These are phyloP conservation scores for Phytophthora parvispora DNA, from an alignment of 352 stramenopile genomes.

Conservation along the genomic window DNA sequence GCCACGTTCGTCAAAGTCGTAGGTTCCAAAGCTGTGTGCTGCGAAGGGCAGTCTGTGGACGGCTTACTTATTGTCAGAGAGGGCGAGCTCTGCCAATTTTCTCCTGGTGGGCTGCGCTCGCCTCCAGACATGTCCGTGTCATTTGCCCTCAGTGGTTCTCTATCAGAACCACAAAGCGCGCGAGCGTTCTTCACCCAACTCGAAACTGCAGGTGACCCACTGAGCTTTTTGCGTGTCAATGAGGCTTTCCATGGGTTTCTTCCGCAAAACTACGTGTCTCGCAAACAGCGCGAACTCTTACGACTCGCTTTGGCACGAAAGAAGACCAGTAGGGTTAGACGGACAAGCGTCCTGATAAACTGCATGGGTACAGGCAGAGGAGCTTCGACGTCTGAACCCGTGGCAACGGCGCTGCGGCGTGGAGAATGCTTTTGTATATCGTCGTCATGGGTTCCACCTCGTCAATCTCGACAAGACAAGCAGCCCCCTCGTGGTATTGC, in stretches of 20 bases:
- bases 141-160: constrained; percentile 60
- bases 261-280: constrained; percentile 39
- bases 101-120: constrained; percentile 42
- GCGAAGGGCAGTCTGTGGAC: constrained; percentile 63
- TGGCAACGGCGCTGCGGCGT: constrained; percentile 40
- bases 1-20: constrained; percentile 54
- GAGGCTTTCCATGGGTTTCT: constrained; percentile 67
- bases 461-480: constrained; percentile 32
- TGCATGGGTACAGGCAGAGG: constrained; percentile 5
- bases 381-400: background rate
- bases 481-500: constrained; percentile 26
- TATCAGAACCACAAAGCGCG: constrained; percentile 38
- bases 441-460: constrained; percentile 62
- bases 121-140: constrained; percentile 58
- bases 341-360: constrained; percentile 18
- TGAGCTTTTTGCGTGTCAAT: constrained; percentile 58
- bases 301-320: constrained; percentile 7
- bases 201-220: constrained; percentile 53
- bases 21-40: constrained; percentile 63
- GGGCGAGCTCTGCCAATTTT: constrained; percentile 60
- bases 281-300: constrained; percentile 27
- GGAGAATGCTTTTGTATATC: constrained; percentile 64
- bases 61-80: constrained; percentile 62
- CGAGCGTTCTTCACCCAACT: constrained; percentile 69
- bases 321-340: constrained; percentile 4